Base-by-base conservation (phyloP, 805 yeast genomes). In the Hanseniaspora hatyaiensis region DNA sequence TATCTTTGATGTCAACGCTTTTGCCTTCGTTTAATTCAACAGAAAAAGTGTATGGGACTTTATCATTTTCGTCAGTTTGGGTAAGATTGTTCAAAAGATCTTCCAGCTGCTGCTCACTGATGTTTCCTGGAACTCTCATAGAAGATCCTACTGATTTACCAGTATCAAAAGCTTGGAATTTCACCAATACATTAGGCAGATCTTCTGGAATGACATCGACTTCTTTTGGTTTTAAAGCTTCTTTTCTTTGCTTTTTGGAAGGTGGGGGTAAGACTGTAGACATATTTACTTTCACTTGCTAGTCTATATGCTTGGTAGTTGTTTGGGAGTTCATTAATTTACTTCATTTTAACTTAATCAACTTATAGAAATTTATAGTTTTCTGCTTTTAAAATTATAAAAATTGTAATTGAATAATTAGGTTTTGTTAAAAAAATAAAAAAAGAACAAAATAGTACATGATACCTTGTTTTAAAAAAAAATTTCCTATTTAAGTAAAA, bases 221-320 rank as follows among this genome's bases (percentile, higher is more conserved):
- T 44, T 82, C 89, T 49, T 80, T 77, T 8, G 84, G 83, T 60
- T 75, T 71, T 61, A 87, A 96, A 4, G 94, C 94, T 52, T 73
- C 83, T 60, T 78, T 77, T 63, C 74, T 83, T 61, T 85, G 95
- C 59, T 78, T 84, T 63, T 92, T 89, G 1, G 95, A 81, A 18
- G 84, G 94, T 34, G 96, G 97, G 22, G 98, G 98, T 40, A 92
- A 64, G 37, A 85, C 70, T 0, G 97, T 92, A 44, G 97, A 92
- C 97, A 89, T 88, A 8, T 26, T 26, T 8, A 26, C n/a, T n/a
- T n/a, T n/a, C n/a, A n/a, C n/a, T n/a, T n/a, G n/a, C n/a, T n/a
- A 18, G 11, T 8, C 19, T 34, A 9, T 34, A 9, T 13, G 11
- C n/a, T 34, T 6, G 15, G 8, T n/a, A 30, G 6, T 30, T 11